Evolutionary conservation across 345 rosid species (phyloP), one percentile per base, ranked within the genome.

Genomic region (Brassica rapa): DNA sequence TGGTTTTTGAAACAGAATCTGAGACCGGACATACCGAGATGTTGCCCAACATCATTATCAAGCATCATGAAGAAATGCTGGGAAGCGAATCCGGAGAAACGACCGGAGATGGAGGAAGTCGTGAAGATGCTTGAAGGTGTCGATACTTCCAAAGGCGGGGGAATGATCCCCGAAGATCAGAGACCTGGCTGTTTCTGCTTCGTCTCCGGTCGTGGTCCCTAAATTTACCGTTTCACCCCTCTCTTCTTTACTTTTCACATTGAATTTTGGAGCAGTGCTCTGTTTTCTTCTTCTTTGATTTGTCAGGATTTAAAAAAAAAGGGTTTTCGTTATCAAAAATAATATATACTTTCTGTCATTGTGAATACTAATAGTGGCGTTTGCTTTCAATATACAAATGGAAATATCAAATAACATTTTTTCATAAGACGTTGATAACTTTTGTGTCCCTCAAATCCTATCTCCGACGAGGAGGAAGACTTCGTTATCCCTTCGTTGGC

Each of bases 121-220:
- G 99, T 93, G 82, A 86, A 51, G 56, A 82, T 93, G 97, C 78
- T 96, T 63, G 96, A 96, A 87, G 90, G 85, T 1, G 84, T 96
- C 3, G 89, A 96, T 83, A 93, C 99, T 5, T 89, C 91, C 83
- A 96, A 88, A 82, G 99, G 99, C 39, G 99, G 99, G 53, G 99
- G 99, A 79, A 96, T 96, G 99, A 93, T 96, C 73, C 93, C 99
- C 1, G 98, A 96, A 2, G 99, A 85, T 84, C 91, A 91, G 77
- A 65, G 64, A n/a, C n/a, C 87, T 0, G 79, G 85, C 39, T 96
- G 98, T 74, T 88, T 96, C 80, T 96, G 99, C 70, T 91, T 96
- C 29, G 83, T 79, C 70, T 83, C 89, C 1, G 76, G 78, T 27
- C 98, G 97, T 39, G 99, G 99, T 29, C 99, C 99, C 2, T 96